Percentiles rank a stretch among this genome's conserved stretches.
Evolutionary conservation across 805 yeast species (phyloP).

Genomic region (Wickerhamomyces queroliae): DNA sequence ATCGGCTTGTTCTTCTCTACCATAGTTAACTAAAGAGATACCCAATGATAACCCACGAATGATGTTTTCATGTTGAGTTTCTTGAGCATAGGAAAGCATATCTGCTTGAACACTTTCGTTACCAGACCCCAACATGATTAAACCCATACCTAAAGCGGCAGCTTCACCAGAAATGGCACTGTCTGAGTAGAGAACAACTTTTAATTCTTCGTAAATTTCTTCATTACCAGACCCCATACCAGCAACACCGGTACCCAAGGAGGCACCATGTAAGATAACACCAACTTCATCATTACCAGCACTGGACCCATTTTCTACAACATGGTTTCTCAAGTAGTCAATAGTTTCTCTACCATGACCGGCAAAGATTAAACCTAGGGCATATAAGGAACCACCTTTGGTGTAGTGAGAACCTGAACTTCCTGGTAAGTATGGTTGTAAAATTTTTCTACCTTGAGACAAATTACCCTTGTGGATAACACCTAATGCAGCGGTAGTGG

Average conservation of each 20-base stretch:
- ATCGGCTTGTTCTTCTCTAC: conserved; percentile 79
- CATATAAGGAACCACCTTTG: conserved; percentile 93
- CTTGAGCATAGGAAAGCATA: conserved; percentile 87
- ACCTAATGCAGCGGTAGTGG: conserved; percentile 97
- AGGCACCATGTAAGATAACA: conserved; percentile 90
- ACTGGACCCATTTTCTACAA: conserved; percentile 55
- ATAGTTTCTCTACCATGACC: conserved; percentile 91
- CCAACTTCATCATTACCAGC: conserved; percentile 71
- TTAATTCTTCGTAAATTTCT: conserved; percentile 73
- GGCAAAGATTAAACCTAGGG: conserved; percentile 89
- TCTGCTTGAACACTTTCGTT: conserved; percentile 61
- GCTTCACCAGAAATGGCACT: conserved; percentile 95
- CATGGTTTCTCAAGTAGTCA: conserved; percentile 66
- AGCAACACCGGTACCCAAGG: conserved; percentile 92
- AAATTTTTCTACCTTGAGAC: conserved; percentile 79
- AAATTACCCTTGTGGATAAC: conserved; percentile 94
- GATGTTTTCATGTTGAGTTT: conserved; percentile 93
- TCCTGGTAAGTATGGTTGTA: conserved; percentile 90
- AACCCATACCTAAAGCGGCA: conserved; percentile 94
- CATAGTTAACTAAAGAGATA: conserved; percentile 79
- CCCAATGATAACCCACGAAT: conserved; percentile 91
- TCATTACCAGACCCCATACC: conserved; percentile 87
- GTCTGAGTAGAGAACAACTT: conserved; percentile 80
- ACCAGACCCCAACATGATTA: conserved; percentile 91
- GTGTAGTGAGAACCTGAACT: conserved; percentile 76